Evolutionary conservation across 2,329 filamentous ascomycete species (phyloP).

Genomic region (Microdochium nivale): DNA sequence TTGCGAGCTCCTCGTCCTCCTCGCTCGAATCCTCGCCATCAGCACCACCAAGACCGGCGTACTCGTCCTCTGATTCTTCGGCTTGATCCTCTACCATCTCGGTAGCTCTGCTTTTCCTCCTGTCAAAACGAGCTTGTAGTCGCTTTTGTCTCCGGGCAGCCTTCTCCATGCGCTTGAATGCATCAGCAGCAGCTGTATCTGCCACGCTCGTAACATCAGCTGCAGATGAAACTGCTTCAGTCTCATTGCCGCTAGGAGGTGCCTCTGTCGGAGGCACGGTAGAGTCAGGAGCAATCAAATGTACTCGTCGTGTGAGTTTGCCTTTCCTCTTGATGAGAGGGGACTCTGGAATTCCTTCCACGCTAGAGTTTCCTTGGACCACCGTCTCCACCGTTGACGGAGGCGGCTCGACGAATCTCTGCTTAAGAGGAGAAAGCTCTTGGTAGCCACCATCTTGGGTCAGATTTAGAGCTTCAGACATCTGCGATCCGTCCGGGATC

Average conservation of each 20-base stretch:
- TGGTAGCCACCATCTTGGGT: constrained; percentile 78
- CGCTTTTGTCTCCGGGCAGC: constrained; percentile 48
- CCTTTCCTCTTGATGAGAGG: constrained; percentile 56
- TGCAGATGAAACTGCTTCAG: constrained; percentile 23
- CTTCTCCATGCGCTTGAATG: constrained; percentile 65
- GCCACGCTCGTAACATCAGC: constrained; percentile 15
- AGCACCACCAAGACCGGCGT: constrained; percentile 82
- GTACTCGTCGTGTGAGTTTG: constrained; percentile 26
- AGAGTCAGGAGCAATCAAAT: constrained; percentile 8
- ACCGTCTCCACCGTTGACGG: constrained; percentile 66
- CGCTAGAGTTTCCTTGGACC: constrained; percentile 30
- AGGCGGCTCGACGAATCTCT: constrained; percentile 56
- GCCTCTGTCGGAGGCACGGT: constrained; percentile 37
- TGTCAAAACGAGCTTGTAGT: constrained; percentile 56
- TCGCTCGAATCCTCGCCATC: constrained; percentile 79
- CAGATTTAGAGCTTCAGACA: constrained; percentile 62
- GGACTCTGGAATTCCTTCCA: constrained; percentile 45
- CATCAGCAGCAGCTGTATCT: constrained; percentile 26
- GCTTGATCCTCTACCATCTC: constrained; percentile 88
- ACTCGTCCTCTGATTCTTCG: constrained; percentile 96
- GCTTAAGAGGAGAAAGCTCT: constrained; percentile 61
- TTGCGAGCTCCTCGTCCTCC: constrained; percentile 60
- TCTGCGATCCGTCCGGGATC: constrained; percentile 46
- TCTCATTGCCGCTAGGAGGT: constrained; percentile 33
- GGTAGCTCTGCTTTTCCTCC: constrained; percentile 79